Evolutionary conservation across 371 early-diverging fungal genomes (phyloP), one percentile per base, ranked within the genome.

Genomic region (Lichtheimia hyalospora): DNA sequence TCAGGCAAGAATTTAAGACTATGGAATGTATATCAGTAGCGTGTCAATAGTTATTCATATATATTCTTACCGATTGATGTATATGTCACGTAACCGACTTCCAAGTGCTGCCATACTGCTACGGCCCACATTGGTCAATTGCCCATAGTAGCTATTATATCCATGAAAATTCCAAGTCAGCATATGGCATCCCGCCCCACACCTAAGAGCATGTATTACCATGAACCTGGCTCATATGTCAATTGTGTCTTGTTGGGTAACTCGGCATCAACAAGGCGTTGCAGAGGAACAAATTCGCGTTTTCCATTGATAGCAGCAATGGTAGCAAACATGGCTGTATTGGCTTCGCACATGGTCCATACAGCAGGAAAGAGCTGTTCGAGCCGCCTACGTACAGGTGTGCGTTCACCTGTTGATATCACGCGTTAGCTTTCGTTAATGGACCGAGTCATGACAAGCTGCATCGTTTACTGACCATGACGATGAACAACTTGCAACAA

Each of bases 101-200:
- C 93, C 93, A 14, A 88, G 58, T 0, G 56, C 46, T 2, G 74
- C 62, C 85, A 92, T 77, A 59, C 80, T 83, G 12, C 66, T 50
- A 60, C 91, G 86, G 23, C 93, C 93, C 5, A 79, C 57, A 60
- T 89, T 89, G 6, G 91, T 93, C 56, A 93, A 76, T 66, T 93
- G 93, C 8, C 93, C 92, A 63, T 73, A 85, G 25, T 74, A 81
- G 57, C 91, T 87, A 53, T 44, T 66, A 25, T 53, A 24, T 21
- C 4, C 7, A 24, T n/a, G 14, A 12, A 44, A 23, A 13, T 43
- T 14, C 25, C 24, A 48, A 50, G 40, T 58, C 40, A 39, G 23
- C 18, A 55, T 5, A 34, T 40, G 20, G 13, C 28, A 16, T 2
- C 15, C 10, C 10, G 10, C 34, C 34, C 34, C 34, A 34, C 34